Base-by-base conservation (phyloP, 352 stramenopile species). In the Pythium phragmitis region DNA sequence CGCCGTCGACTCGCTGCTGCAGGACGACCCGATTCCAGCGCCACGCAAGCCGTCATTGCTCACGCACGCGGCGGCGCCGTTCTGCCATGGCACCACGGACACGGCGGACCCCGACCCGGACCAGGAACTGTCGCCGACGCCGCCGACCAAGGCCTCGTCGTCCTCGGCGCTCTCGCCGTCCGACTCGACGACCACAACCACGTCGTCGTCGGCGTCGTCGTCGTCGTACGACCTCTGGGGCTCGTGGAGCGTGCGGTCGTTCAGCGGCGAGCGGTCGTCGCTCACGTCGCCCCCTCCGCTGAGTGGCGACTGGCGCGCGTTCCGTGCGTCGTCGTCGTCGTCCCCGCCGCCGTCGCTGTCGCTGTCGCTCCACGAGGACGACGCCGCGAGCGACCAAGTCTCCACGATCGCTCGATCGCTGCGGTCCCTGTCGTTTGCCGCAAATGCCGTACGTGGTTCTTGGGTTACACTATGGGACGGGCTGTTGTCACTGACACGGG, bases 371-470 rank as follows among this genome's bases (percentile, higher is more conserved):
- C 74, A 72, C 30, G 55, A 66, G 11, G 56, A 66, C 39, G 66
- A 28, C 68, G 63, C 87, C 30, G 69, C 71, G 51, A 30, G 26
- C 4, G 26, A 30, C 26, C 3, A 30, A 30, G 26, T 30, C 26
- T 30, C 26, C 26, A 30, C 26, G 26, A 60, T 84, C n/a, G 46
- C 68, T n/a, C 70, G 79, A 57, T 85, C 78, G 30, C 69, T 91
- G 4, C 73, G 73, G 12, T 77, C 79, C 41, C 51, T 91, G 16
- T 70, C 75, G 9, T 76, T 88, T 26, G 46, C 36, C 23, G 41
- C 64, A 19, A 11, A 48, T 65, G 17, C 54, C 23, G 63, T 69
- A 58, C 28, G 42, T 37, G 36, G 26, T 30, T 30, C 2, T 5
- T 5, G 26, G 2, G 3, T 30, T 0, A 1, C 4, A 30, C 26